Evolutionary conservation across 2,329 filamentous ascomycete species (phyloP).

Genomic region (Torrubiella hemipterigena): DNA sequence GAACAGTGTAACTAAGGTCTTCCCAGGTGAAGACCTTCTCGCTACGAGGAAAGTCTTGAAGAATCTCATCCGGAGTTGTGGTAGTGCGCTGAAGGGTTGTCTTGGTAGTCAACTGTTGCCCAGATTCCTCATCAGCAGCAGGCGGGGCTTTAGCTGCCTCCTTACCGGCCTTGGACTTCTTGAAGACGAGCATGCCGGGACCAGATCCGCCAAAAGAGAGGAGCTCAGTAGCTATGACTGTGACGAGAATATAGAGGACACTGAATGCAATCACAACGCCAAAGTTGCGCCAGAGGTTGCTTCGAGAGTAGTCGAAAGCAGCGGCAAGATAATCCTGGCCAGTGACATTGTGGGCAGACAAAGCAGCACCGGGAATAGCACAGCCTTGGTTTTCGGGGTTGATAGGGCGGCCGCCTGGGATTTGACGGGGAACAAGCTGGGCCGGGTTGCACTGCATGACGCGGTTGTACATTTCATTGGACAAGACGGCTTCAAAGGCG

Average conservation of each 20-base stretch:
- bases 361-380: constrained; percentile 36
- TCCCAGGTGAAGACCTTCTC: constrained; percentile 61
- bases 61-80: constrained; percentile 18
- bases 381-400: constrained; percentile 39
- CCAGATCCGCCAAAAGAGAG: constrained; percentile 50
- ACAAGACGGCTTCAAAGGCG: constrained; percentile 47
- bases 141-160: constrained; percentile 19
- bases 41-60: constrained; percentile 39
- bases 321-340: constrained; percentile 41
- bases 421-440: constrained; percentile 34
- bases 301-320: constrained; percentile 40
- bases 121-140: constrained; percentile 16
- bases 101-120: constrained; percentile 16
- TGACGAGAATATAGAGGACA: constrained; percentile 61
- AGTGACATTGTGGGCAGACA: constrained; percentile 21
- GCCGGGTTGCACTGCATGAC: constrained; percentile 32
- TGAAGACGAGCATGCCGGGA: constrained; percentile 61
- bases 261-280: constrained; percentile 62
- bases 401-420: constrained; percentile 28
- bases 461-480: constrained; percentile 42
- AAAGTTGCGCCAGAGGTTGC: constrained; percentile 59
- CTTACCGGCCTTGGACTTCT: constrained; percentile 51
- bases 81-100: constrained; percentile 7
- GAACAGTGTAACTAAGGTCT: constrained; percentile 61
- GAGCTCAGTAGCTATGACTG: constrained; percentile 52